Conservation (phyloP, 345 rosid genomes). For the Citrus unshiu region DNA sequence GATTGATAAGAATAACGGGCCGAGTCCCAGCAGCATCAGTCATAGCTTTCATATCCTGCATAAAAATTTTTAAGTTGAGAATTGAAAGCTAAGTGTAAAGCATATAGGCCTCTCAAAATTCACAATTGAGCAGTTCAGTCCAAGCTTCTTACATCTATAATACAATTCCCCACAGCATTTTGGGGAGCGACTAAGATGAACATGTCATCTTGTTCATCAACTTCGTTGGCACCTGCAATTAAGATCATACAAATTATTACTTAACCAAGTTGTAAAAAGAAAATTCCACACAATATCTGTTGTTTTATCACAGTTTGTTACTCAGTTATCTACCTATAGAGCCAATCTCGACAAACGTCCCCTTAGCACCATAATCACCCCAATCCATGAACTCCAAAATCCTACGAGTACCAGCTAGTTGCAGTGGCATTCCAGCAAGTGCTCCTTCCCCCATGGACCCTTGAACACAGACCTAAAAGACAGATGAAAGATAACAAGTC, state of each 20-base stretch:
- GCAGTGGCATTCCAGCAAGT: conserved; percentile 96
- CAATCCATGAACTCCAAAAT: conserved; percentile 97
- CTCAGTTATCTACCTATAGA: conserved; percentile 56
- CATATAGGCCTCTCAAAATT: not conserved
- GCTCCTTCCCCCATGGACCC: conserved; percentile 98
- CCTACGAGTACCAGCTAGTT: conserved; percentile 84
- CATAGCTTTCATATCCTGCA: conserved; percentile 89
- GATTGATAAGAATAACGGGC: conserved; percentile 86
- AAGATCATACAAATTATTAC: not conserved
- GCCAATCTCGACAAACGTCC: conserved; percentile 76
- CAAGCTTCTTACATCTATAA: conserved; percentile 65
- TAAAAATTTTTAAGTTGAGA: conserved; percentile 7
- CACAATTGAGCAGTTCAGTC: not conserved
- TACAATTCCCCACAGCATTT: conserved; percentile 95
- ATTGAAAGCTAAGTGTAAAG: not conserved
- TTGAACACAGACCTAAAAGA: conserved; percentile 88
- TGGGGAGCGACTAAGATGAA: conserved; percentile 93
- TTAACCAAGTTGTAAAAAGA: not conserved
- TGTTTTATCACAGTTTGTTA: not conserved
- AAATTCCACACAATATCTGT: not conserved
- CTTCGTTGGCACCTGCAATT: conserved; percentile 72
- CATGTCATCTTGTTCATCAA: conserved; percentile 82
- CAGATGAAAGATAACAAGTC: conserved; percentile 32
- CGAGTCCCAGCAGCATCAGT: conserved; percentile 84
- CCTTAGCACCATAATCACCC: conserved; percentile 83